phyloP scores from a whole-genome alignment of 1,284 basidiomycete genomes.

The Schizophyllum amplum region DNA sequence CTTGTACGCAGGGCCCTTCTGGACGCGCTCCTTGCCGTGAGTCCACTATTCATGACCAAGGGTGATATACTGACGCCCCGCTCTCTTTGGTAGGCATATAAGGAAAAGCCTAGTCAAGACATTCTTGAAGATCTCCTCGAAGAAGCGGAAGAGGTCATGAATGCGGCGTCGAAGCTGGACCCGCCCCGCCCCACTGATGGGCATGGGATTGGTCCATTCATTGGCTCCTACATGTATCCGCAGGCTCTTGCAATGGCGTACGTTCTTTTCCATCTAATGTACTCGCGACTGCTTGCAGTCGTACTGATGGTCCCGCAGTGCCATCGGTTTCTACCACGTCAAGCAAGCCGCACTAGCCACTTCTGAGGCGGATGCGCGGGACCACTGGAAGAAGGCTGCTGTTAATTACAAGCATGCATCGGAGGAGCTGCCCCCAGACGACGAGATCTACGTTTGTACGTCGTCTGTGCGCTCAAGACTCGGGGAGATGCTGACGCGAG shows the following conservation, averaged over 20 bases:
- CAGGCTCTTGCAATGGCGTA: not conserved
- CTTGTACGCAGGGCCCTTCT: not conserved
- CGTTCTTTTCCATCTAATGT: not conserved
- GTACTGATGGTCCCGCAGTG: not conserved
- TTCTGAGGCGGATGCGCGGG: no score
- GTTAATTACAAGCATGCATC: no score
- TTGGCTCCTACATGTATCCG: not conserved
- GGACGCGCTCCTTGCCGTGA: not conserved
- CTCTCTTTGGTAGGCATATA: not conserved
- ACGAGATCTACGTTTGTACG: no score
- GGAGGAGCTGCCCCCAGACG: no score
- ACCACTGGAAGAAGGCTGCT: no score
- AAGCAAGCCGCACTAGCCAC: no score
- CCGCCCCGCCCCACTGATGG: not conserved
- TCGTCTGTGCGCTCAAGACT: no score
- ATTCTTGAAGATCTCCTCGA: not conserved
- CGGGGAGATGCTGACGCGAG: no score
- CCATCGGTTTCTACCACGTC: conserved; percentile 1
- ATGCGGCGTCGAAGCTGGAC: not conserved
- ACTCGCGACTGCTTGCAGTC: not conserved
- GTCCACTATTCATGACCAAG: no score
- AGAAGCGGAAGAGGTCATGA: not conserved
- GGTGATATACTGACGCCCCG: no score
- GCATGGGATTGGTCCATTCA: not conserved
- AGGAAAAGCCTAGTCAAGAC: not conserved